phyloP scores from a whole-genome alignment of 805 yeast species.

The Myxozyma monticola region DNA sequence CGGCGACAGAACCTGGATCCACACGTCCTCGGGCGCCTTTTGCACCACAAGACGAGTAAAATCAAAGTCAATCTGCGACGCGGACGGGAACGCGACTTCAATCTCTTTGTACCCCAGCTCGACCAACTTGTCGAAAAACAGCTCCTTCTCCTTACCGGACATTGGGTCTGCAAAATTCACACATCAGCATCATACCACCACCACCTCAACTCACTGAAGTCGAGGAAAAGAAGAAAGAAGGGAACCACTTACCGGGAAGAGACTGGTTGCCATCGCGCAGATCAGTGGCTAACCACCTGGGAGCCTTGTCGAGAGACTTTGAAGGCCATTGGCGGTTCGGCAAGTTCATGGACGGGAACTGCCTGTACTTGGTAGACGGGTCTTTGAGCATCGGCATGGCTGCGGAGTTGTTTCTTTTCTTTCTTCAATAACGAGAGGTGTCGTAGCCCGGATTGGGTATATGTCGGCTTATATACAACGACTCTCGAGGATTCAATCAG shows the following conservation, averaged over 20 bases:
- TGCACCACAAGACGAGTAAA: constrained; percentile 75
- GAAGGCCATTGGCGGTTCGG: constrained; percentile 73
- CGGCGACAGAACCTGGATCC: constrained; percentile 73
- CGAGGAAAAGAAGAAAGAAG: neutral
- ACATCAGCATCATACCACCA: neutral
- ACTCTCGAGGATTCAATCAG: no score
- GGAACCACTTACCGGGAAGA: constrained; percentile 53
- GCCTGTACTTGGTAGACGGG: constrained; percentile 62
- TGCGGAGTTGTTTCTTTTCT: no score
- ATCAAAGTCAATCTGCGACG: constrained; percentile 77
- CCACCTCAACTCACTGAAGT: constrained; percentile 1
- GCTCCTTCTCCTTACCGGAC: constrained; percentile 76
- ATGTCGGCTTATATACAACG: no score
- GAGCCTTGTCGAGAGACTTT: constrained; percentile 57
- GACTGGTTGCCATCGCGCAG: constrained; percentile 84
- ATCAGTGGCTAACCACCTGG: constrained; percentile 83
- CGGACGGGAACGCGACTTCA: constrained; percentile 80
- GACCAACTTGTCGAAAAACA: constrained; percentile 64
- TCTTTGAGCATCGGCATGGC: constrained; percentile 46
- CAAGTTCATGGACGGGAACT: constrained; percentile 55
- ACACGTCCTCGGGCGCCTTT: constrained; percentile 72
- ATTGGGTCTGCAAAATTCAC: constrained; percentile 52
- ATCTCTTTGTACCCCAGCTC: constrained; percentile 80
- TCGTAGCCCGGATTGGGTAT: no score
- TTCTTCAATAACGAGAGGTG: no score